Evolutionary conservation across 345 rosid species (phyloP).

Genomic region (Mercurialis annua): DNA sequence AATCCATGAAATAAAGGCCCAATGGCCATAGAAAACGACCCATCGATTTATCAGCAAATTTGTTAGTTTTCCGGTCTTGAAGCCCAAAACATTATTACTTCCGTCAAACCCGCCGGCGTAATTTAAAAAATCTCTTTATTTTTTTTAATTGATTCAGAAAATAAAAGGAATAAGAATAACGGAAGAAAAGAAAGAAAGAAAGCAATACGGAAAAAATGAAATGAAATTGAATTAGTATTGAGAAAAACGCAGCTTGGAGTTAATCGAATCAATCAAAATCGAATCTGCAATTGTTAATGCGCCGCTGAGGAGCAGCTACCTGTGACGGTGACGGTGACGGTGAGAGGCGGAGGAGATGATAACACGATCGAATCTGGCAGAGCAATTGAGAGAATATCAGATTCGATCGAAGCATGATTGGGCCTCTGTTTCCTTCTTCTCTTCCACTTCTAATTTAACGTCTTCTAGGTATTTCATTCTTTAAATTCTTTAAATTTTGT

Average conservation of each 20-base stretch:
- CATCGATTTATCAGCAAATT: background rate
- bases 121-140: background rate
- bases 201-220: constrained; percentile 20
- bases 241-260: constrained; percentile 19
- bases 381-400: constrained; percentile 92
- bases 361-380: constrained; percentile 91
- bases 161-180: background rate
- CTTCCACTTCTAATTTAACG: constrained; percentile 70
- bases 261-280: constrained; percentile 20
- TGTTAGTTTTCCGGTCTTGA: background rate
- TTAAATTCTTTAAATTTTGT: background rate
- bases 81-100: background rate
- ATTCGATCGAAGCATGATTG: constrained; percentile 93
- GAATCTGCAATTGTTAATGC: constrained; percentile 14
- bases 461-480: constrained; percentile 56
- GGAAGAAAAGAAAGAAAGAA: constrained; percentile 15
- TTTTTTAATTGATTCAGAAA: background rate
- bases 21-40: no score
- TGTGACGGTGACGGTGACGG: background rate
- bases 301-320: constrained; percentile 1
- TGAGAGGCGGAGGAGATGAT: constrained; percentile 52
- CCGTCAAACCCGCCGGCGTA: constrained; percentile 4
- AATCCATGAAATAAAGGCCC: no score
- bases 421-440: constrained; percentile 96
- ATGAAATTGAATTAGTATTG: no score